Evolutionary conservation across 768 basidiomycete genomes (phyloP).

Genomic region (Coprinellus micaceus): DNA sequence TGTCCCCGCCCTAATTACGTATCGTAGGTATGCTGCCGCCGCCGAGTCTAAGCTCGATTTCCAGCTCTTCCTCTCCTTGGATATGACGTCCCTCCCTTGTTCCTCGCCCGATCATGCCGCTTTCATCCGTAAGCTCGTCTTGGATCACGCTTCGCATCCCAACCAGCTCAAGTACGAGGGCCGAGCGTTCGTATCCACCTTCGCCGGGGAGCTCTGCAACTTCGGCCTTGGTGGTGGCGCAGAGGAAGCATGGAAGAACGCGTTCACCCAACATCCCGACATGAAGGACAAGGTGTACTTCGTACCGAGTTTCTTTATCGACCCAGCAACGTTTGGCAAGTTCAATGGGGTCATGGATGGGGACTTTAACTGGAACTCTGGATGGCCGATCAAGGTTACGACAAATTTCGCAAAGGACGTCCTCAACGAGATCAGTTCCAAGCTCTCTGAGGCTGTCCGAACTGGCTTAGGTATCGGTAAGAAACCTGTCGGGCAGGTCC

Average conservation of each 20-base stretch:
- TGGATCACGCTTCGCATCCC: constrained; percentile 49
- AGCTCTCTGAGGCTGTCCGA: not conserved
- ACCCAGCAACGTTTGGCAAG: constrained; percentile 43
- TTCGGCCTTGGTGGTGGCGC: constrained; percentile 53
- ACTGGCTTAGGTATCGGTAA: constrained; percentile 10
- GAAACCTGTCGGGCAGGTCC: not conserved
- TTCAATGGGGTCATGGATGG: constrained; percentile 53
- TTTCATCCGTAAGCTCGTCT: constrained; percentile 50
- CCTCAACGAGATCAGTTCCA: constrained; percentile 18
- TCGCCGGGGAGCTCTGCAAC: constrained; percentile 63
- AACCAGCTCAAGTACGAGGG: constrained; percentile 50
- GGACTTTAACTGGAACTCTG: constrained; percentile 72
- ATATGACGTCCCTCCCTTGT: constrained; percentile 68
- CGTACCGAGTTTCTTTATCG: constrained; percentile 68
- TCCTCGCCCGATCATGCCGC: constrained; percentile 43
- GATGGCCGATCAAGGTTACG: constrained; percentile 68
- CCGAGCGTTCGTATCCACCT: constrained; percentile 62
- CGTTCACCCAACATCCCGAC: constrained; percentile 46
- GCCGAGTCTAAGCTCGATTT: constrained; percentile 49
- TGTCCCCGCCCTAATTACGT: not conserved
- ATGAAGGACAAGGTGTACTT: constrained; percentile 53
- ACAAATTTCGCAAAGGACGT: constrained; percentile 34
- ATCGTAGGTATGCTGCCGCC: constrained; percentile 52
- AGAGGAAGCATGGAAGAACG: constrained; percentile 53
- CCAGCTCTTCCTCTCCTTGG: constrained; percentile 74